Conservation (phyloP, 2,329 filamentous ascomycete species). For the Epicoccum nigrum region DNA sequence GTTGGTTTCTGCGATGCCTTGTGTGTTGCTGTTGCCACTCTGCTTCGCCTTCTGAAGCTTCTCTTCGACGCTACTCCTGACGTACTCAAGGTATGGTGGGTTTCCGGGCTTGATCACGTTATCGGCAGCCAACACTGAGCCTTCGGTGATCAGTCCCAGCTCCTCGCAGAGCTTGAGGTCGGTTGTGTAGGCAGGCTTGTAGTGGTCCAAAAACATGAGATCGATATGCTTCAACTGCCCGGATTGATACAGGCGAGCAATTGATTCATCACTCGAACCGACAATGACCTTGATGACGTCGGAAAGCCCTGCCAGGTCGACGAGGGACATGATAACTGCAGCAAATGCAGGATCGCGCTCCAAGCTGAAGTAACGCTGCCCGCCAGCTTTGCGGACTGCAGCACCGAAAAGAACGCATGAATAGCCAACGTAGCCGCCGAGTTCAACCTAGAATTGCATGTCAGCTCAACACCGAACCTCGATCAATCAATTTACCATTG, state of each 20-base stretch:
- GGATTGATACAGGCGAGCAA: slow-evolving; percentile 63
- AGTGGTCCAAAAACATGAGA: slow-evolving; percentile 80
- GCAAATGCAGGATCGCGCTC: slow-evolving; percentile 78
- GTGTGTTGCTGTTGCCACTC: slow-evolving; percentile 43
- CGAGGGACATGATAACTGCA: slow-evolving; percentile 70
- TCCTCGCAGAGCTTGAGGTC: slow-evolving; percentile 81
- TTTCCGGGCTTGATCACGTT: slow-evolving; percentile 76
- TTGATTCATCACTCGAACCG: slow-evolving; percentile 69
- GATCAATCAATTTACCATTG: slow-evolving; percentile 58
- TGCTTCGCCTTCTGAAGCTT: slow-evolving; percentile 57
- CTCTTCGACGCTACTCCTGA: slow-evolving; percentile 67
- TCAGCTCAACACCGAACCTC: slow-evolving; percentile 7
- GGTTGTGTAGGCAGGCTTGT: slow-evolving; percentile 75
- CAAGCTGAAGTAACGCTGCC: slow-evolving; percentile 71
- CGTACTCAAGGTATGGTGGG: slow-evolving; percentile 73
- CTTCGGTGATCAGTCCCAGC: slow-evolving; percentile 66
- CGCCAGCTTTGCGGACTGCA: slow-evolving; percentile 67
- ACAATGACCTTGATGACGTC: slow-evolving; percentile 73
- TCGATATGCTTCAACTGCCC: slow-evolving; percentile 67
- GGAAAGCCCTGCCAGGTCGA: slow-evolving; percentile 74
- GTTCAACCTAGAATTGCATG: slow-evolving; percentile 61
- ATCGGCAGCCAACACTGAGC: slow-evolving; percentile 70
- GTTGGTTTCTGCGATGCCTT: slow-evolving; percentile 53
- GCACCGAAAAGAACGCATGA: slow-evolving; percentile 77
- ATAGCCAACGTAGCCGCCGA: slow-evolving; percentile 83